A percentile compares a stretch with the other conserved stretches of the same genome.
phyloP scores from a whole-genome alignment of 345 rosid genomes.

The Kernera saxatilis region DNA sequence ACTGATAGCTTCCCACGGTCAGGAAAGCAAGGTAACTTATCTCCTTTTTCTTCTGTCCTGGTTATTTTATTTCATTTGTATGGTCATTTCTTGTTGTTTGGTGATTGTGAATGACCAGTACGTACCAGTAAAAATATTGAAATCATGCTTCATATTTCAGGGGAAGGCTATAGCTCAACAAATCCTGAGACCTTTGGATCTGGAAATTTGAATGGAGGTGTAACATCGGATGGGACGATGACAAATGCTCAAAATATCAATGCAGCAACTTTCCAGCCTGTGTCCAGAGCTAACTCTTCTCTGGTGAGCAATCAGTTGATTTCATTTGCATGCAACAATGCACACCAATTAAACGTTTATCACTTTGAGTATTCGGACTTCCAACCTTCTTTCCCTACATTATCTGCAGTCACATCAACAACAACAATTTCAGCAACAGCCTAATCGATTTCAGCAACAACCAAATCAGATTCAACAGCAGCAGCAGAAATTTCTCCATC shows the following conservation, averaged over 20 bases:
- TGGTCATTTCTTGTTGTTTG: slow-evolving; percentile 4
- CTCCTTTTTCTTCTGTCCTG: not conserved
- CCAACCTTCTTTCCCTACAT: slow-evolving; percentile 38
- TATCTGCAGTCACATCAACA: slow-evolving; percentile 52
- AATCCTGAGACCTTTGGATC: slow-evolving; percentile 53
- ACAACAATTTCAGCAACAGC: slow-evolving; percentile 55
- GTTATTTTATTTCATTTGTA: not conserved
- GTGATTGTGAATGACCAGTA: slow-evolving; percentile 7
- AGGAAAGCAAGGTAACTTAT: slow-evolving; percentile 46
- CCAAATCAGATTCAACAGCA: slow-evolving; percentile 48
- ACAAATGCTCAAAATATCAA: slow-evolving; percentile 47
- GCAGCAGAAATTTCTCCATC: slow-evolving; percentile 55
- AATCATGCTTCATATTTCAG: slow-evolving; percentile 37
- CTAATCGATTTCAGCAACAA: slow-evolving; percentile 57
- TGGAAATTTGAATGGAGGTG: slow-evolving; percentile 54
- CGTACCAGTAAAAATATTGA: slow-evolving; percentile 10
- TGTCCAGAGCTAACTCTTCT: slow-evolving; percentile 47
- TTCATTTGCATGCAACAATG: slow-evolving; percentile 47
- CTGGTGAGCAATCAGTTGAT: slow-evolving; percentile 48
- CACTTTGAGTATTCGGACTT: slow-evolving; percentile 49
- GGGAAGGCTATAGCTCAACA: slow-evolving; percentile 61
- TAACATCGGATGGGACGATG: slow-evolving; percentile 47
- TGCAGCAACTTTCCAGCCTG: slow-evolving; percentile 48
- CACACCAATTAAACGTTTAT: slow-evolving; percentile 36
- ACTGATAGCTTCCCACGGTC: slow-evolving; percentile 54